Base-by-base conservation (phyloP, 768 basidiomycete genomes). In the Collybia nuda region DNA sequence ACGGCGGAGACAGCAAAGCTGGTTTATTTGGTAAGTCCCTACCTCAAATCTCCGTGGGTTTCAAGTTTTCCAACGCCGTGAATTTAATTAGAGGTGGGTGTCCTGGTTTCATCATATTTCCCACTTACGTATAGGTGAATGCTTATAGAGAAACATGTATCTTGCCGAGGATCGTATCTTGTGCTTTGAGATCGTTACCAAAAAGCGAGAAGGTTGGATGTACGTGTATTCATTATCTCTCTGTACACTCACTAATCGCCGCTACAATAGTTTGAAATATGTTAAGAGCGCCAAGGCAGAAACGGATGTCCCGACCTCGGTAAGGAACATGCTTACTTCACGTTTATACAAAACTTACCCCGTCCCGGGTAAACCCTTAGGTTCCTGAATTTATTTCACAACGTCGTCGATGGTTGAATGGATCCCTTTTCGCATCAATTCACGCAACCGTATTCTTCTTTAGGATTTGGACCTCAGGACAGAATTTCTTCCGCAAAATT, bases 311-410 rank as follows among this genome's bases (percentile, higher is more conserved):
- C 95, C 95, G 26, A 88, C 92, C 32, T 78, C 84, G 17, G 85
- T 84, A 42, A 50, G 74, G 62, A 17, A 40, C 39, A 29, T 47
- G 19, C 48, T 19, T 41, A 24, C 46, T 29, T 2, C 52, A 23
- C n/a, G 40, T 29, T 32, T 28, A 23, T n/a, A 36, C 23, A 17
- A 21, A 22, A 29, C 38, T 47, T 43, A 44, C 44, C 24, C 19
- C 47, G 53, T 14, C 28, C 43, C 18, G 26, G 46, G 7, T 14
- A 45, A 14, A 29, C 48, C 24, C 40, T 17, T 46, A 84, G 79
- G 82, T 96, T 44, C 84, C 94, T 12, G 95, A 97, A 65, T 96
- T 96, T 71, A 97, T 96, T 56, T 93, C 90, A 2, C 94, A 98
- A 63, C 86, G 93, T 64, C 86, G 93, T 60, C 81, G 93, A 60